A percentile compares a stretch with the other conserved stretches of the same genome.
These are phyloP conservation scores for Cladosporium sp. DNA, from an alignment of 2,329 filamentous ascomycete genomes.

Conservation along the genomic window DNA sequence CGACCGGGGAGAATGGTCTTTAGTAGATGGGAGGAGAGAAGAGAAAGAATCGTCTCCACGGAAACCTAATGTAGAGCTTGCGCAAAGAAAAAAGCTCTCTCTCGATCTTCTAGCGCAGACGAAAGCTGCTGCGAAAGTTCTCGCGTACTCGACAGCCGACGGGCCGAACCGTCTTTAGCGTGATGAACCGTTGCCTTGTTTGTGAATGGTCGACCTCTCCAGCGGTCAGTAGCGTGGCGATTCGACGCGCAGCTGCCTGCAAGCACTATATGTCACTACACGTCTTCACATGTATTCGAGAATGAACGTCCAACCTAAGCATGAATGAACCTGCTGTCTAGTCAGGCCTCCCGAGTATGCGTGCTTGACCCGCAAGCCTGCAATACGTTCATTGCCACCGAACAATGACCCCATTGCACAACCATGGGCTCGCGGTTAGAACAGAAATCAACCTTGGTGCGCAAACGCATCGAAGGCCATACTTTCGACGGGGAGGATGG, in stretches of 20 bases:
- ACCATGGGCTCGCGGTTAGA: constrained; percentile 60
- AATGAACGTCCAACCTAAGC: too few relatives aligned
- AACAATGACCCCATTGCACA: too few relatives aligned
- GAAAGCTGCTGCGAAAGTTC: background rate
- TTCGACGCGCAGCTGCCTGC: too few relatives aligned
- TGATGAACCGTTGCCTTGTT: background rate
- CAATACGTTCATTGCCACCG: too few relatives aligned
- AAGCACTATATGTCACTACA: too few relatives aligned
- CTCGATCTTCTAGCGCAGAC: background rate
- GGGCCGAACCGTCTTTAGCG: background rate
- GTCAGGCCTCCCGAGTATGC: too few relatives aligned
- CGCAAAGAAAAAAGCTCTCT: background rate
- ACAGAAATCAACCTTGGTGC: constrained; percentile 53
- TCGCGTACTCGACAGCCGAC: background rate
- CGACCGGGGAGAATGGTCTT: background rate
- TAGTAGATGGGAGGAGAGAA: background rate
- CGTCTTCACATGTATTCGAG: too few relatives aligned
- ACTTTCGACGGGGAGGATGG: constrained; percentile 75
- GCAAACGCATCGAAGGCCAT: constrained; percentile 63
- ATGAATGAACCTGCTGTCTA: too few relatives aligned
- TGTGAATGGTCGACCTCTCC: background rate
- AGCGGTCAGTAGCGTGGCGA: too few relatives aligned
- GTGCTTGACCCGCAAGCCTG: too few relatives aligned
- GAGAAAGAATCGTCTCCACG: background rate
- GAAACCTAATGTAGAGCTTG: background rate